phyloP scores from a whole-genome alignment of 441 rosid genomes.

The Dalechampia spathulata region DNA sequence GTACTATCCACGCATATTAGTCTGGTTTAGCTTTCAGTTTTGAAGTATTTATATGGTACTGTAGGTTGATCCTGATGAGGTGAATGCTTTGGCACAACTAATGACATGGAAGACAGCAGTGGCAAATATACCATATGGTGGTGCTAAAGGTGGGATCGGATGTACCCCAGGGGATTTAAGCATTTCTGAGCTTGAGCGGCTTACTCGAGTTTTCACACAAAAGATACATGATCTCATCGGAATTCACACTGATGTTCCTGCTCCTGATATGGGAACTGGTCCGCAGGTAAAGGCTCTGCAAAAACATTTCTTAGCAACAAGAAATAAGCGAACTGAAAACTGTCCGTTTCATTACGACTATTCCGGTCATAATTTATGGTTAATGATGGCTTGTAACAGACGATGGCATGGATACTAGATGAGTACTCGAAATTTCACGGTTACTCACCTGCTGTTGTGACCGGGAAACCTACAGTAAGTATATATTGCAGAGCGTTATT shows the following conservation, averaged over 20 bases:
- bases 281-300: conserved; percentile 46
- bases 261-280: conserved; percentile 99
- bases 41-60: background rate
- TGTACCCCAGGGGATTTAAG: conserved; percentile 71
- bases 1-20: background rate
- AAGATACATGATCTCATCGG: conserved; percentile 98
- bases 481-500: background rate
- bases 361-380: background rate
- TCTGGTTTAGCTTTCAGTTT: background rate
- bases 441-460: conserved; percentile 92
- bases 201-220: conserved; percentile 95
- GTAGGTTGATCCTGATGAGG: conserved; percentile 98
- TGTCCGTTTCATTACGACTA: background rate
- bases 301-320: background rate
- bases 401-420: conserved; percentile 99
- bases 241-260: conserved; percentile 90
- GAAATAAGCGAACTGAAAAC: conserved; percentile 1
- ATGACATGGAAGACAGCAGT: conserved; percentile 99
- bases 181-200: conserved; percentile 75
- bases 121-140: conserved; percentile 98
- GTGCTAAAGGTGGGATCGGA: conserved; percentile 99
- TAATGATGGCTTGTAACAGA: conserved; percentile 28
- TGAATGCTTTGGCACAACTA: conserved; percentile 93
- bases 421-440: conserved; percentile 99
- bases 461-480: conserved; percentile 92